phyloP scores from a whole-genome alignment of 78 protist genomes.

The Polysphondylium violaceum region DNA sequence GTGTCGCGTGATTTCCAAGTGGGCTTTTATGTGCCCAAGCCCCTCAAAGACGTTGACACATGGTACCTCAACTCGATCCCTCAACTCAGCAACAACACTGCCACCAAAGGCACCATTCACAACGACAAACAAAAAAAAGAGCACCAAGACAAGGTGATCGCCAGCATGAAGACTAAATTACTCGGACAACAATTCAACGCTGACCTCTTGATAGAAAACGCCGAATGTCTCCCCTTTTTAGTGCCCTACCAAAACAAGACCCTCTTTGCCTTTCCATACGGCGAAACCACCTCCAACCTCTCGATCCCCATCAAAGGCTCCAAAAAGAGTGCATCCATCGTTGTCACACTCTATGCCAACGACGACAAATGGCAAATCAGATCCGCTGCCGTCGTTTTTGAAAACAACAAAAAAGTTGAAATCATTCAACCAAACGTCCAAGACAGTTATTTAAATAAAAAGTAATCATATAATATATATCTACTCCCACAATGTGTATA shows the following conservation, averaged over 20 bases:
- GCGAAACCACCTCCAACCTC: slow-evolving; percentile 18
- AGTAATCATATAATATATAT: too few species aligned
- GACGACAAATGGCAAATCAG: slow-evolving; percentile 28
- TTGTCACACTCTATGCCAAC: slow-evolving; percentile 28
- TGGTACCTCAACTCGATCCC: slow-evolving; percentile 41
- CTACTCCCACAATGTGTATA: too few species aligned
- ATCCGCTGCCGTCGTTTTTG: slow-evolving; percentile 31
- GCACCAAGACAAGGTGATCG: background rate
- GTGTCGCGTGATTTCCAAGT: slow-evolving; percentile 2
- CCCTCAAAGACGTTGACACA: slow-evolving; percentile 1
- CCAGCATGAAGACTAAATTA: background rate
- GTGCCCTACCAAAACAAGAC: slow-evolving; percentile 36
- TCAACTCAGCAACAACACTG: too few species aligned
- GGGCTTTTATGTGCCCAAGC: background rate
- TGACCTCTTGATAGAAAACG: background rate
- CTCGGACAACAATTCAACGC: background rate
- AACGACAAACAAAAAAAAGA: background rate
- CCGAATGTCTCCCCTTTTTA: slow-evolving; percentile 11
- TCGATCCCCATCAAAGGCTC: slow-evolving; percentile 44
- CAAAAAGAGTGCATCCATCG: background rate
- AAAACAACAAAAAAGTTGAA: slow-evolving; percentile 4
- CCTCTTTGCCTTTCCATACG: slow-evolving; percentile 10
- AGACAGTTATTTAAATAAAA: too few species aligned
- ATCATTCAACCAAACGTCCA: background rate
- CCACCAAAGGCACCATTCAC: background rate